These are phyloP conservation scores for Paraphaeosphaeria minitans DNA, from an alignment of 2,329 filamentous ascomycete genomes.

Conservation along the genomic window DNA sequence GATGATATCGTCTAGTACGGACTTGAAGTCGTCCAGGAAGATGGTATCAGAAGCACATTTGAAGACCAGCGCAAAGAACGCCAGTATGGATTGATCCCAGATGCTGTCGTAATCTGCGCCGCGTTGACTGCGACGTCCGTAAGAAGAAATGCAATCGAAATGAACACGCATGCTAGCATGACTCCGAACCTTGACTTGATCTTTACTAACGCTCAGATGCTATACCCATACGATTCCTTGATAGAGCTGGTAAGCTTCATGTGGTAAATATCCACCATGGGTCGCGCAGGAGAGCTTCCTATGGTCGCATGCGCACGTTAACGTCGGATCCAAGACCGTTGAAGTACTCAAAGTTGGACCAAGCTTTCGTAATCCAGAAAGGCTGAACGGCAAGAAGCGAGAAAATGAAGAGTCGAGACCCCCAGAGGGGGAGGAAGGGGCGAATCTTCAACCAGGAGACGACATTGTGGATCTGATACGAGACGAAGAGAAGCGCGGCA, in stretches of 20 bases:
- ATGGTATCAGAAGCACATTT: constrained; percentile 45
- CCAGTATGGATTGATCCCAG: constrained; percentile 46
- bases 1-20: constrained; percentile 41
- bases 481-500: constrained; percentile 43
- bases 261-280: constrained; percentile 48
- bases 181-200: constrained; percentile 41
- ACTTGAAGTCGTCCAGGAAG: constrained; percentile 46
- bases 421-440: constrained; percentile 41
- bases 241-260: constrained; percentile 38
- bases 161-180: constrained; percentile 42
- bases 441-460: constrained; percentile 44
- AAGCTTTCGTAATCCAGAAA: constrained; percentile 43
- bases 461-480: constrained; percentile 43
- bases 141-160: constrained; percentile 39
- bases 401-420: constrained; percentile 40
- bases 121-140: constrained; percentile 40
- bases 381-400: constrained; percentile 40
- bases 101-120: constrained; percentile 28
- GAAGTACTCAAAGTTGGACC: constrained; percentile 46
- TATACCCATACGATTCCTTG: constrained; percentile 41
- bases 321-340: constrained; percentile 37
- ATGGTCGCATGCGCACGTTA: constrained; percentile 38
- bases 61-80: constrained; percentile 43
- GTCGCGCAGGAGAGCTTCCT: constrained; percentile 40
- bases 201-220: constrained; percentile 27